Base-by-base conservation (phyloP, 108 stramenopile species). In the Ochromonas danica region DNA sequence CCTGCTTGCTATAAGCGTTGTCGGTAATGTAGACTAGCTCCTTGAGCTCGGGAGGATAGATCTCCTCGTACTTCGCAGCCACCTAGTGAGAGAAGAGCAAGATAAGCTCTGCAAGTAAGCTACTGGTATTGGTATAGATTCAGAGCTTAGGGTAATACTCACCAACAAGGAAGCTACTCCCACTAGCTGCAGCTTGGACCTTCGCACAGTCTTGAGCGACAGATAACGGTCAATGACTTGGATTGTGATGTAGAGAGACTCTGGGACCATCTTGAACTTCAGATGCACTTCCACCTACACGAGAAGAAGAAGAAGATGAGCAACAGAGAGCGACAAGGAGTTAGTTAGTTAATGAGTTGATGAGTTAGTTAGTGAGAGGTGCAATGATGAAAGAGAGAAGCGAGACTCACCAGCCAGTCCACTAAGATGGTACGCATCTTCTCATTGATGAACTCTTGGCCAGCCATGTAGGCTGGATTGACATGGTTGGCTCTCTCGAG, bases 41-140 rank as follows among this genome's bases (percentile, higher is more conserved):
- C 42, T 89, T 85, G 61, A 95, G 85, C 85, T 97, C 94, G 6
- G 96, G 97, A 6, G 98, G 95, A 86, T 97, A 97, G 79, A 98
- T 96, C 88, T 99, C 98, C 85, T 99, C 98, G 85, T 98, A 98
- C 87, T 99, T 99, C 75, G 93, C 93, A 36, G 97, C 96, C 72
- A 99, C 88, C 31, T 70, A 70, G 22, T 60, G 22, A 60, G 57
- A 25, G 25, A 25, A 60, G 25, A 60, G 22, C 25, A 60, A 60
- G 22, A 25, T 60, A 60, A 25, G 22, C 57, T 60, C n/a, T n/a
- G n/a, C n/a, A n/a, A n/a, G n/a, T n/a, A n/a, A n/a, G n/a, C n/a
- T n/a, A n/a, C n/a, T n/a, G n/a, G n/a, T n/a, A n/a, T n/a, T n/a
- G n/a, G n/a, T n/a, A n/a, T n/a, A n/a, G n/a, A n/a, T n/a, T n/a